Evolutionary conservation across 108 stramenopile genomes (phyloP), one percentile per base, ranked within the genome.

Genomic region (Cyclotella atomus): DNA sequence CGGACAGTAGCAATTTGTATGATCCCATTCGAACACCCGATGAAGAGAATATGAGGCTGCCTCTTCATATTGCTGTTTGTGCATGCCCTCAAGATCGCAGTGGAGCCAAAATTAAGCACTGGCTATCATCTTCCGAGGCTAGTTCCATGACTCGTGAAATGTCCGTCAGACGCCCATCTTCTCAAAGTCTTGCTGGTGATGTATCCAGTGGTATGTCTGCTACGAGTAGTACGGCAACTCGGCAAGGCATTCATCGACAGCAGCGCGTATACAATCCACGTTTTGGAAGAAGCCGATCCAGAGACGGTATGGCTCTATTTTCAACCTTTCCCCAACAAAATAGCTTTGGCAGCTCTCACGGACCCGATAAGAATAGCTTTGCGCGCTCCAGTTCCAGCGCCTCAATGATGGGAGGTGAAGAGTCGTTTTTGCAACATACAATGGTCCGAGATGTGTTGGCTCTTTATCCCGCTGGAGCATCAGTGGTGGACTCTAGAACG

Each of bases 41-140:
- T 46, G 70, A 70, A 64, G 79, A 80, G 32, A 80, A 17, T 30
- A 73, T 72, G 67, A 65, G 79, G 0, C 79, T 80, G 0, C 81
- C 81, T 36, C 81, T 82, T 34, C 81, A 82, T 49, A 73, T 80
- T 47, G 71, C 79, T 38, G 71, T 80, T 29, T 80, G 79, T 25
- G 60, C 79, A 14, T 53, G 66, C n/a, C 77, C 77, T 0, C 63
- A 70, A 47, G 65, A 67, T 33, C 34, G 56, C 50, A 63, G 59
- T 27, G 70, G 62, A 14, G 65, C 56, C 3, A 36, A 67, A 12
- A 38, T 78, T 28, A 70, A 65, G 54, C 30, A 59, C 27, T 78
- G 77, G 77, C 70, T 78, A 2, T 70, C 77, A 4, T 78, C 77
- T 10, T 70, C 50, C 21, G 64, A 70, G 65, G 70, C 59, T 6